Evolutionary conservation across 306 rosid genomes (phyloP).

Genomic region (Trichosanthes truncata): DNA sequence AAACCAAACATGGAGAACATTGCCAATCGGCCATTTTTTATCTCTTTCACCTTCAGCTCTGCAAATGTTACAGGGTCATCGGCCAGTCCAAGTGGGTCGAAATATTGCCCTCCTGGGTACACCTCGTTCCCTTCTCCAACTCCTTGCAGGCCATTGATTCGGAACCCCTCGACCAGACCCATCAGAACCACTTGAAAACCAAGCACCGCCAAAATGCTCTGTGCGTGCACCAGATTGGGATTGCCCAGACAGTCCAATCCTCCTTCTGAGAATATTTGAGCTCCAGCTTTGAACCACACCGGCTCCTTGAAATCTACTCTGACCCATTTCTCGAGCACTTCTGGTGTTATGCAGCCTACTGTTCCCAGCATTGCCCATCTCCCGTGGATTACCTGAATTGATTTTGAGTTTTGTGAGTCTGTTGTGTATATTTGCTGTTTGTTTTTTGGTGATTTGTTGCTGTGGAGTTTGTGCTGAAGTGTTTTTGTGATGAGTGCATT

Average conservation of each 20-base stretch:
- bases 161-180: constrained; percentile 29
- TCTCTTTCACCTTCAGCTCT: constrained; percentile 86
- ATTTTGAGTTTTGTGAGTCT: background rate
- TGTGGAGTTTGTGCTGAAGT: background rate
- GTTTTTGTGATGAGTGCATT: background rate
- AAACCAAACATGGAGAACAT: constrained; percentile 97
- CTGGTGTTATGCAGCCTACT: constrained; percentile 87
- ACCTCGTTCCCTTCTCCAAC: constrained; percentile 84
- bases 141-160: constrained; percentile 82
- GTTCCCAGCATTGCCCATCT: constrained; percentile 98
- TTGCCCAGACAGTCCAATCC: background rate
- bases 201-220: background rate
- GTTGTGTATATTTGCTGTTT: background rate
- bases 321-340: constrained; percentile 58
- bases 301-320: constrained; percentile 82
- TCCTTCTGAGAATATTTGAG: background rate
- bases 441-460: background rate
- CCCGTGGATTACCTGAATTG: constrained; percentile 72
- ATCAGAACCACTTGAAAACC: background rate
- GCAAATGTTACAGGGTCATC: constrained; percentile 77
- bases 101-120: constrained; percentile 89
- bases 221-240: background rate
- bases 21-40: constrained; percentile 79
- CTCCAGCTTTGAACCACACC: background rate
- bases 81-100: constrained; percentile 87